Evolutionary conservation across 768 basidiomycete species (phyloP).

Genomic region (Neoboletus brunneissimus): DNA sequence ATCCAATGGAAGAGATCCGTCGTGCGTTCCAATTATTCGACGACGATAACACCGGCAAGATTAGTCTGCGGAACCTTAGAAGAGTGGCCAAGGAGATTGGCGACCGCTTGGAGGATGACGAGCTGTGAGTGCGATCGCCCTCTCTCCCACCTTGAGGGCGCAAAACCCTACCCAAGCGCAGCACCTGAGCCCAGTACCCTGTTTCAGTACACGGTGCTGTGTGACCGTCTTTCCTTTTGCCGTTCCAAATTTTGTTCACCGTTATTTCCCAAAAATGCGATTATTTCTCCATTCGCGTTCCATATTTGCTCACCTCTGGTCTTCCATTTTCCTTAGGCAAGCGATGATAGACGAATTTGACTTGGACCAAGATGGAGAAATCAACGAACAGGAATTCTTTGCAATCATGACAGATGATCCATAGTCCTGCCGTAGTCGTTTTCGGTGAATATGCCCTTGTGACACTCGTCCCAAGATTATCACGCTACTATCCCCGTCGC

Average conservation of each 20-base stretch:
- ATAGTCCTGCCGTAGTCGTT: conserved; percentile 29
- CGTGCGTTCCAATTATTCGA: conserved; percentile 97
- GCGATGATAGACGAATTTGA: conserved; percentile 99
- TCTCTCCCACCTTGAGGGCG: conserved; percentile 14
- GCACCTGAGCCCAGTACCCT: conserved; percentile 28
- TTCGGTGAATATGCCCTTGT: conserved; percentile 1
- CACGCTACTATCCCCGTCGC: conserved; percentile 6
- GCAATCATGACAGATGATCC: conserved; percentile 96
- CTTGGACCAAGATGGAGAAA: conserved; percentile 96
- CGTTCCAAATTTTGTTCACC: conserved; percentile 25
- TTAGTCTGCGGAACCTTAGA: conserved; percentile 84
- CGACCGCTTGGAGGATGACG: conserved; percentile 92
- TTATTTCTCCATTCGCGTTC: conserved; percentile 14
- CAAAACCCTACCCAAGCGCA: conserved; percentile 18
- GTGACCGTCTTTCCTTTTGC: conserved; percentile 14
- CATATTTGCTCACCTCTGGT: conserved; percentile 32
- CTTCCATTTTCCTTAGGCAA: conserved; percentile 58
- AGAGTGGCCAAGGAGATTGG: conserved; percentile 97
- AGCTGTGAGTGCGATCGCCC: conserved; percentile 65
- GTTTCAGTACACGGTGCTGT: conserved; percentile 27
- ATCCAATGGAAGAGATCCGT: conserved; percentile 95
- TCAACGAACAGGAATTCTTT: conserved; percentile 94
- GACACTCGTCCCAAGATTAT: conserved; percentile 3
- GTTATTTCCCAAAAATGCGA: conserved; percentile 19
- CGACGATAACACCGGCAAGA: conserved; percentile 93